Percentiles rank a stretch among this genome's conserved stretches.
Conservation (phyloP, 2,329 filamentous ascomycete species). For the Colletotrichum melonis region DNA sequence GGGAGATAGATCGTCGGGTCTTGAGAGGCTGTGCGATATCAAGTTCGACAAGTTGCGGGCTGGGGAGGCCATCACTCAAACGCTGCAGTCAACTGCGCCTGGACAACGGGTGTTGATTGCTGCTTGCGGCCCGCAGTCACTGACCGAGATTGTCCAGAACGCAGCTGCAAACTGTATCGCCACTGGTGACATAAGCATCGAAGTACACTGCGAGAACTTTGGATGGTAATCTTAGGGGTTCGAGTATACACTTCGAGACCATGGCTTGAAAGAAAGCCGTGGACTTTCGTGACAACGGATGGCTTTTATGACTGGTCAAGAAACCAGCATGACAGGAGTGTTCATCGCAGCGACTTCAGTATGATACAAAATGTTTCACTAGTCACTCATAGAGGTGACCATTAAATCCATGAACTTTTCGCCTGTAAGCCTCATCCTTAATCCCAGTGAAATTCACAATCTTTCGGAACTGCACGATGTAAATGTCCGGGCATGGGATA, state of each 20-base stretch:
- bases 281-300: too few species aligned
- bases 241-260: too few species aligned
- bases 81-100: background rate
- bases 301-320: too few species aligned
- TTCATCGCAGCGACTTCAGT: too few species aligned
- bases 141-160: background rate
- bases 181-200: background rate
- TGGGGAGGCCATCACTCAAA: background rate
- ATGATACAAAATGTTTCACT: too few species aligned
- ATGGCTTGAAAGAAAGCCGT: background rate
- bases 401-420: too few species aligned
- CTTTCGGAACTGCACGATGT: too few species aligned
- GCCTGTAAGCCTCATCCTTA: too few species aligned
- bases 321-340: too few species aligned
- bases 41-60: background rate
- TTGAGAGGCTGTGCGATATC: background rate
- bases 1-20: background rate
- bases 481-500: too few species aligned
- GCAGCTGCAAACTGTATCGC: background rate
- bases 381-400: too few species aligned
- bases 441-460: too few species aligned
- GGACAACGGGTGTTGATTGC: background rate
- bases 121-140: background rate
- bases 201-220: background rate
- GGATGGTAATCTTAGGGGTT: background rate